Evolutionary conservation across 1,139 yeast species (phyloP).

Genomic region (Pneumocystis oryctolagi): DNA sequence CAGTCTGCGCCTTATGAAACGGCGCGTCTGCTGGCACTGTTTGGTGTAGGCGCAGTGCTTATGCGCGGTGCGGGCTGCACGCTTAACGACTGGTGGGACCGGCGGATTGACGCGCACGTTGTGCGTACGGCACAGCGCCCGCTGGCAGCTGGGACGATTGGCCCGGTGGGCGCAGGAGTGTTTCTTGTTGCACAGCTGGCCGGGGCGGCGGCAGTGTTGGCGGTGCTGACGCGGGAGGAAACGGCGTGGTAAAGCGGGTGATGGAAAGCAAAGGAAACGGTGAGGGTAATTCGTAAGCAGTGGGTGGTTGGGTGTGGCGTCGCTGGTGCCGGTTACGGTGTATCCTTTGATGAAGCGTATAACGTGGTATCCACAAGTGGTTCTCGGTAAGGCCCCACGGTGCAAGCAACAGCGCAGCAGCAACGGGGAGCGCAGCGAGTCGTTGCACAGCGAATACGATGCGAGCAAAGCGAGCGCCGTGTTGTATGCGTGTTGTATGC

Average conservation of each 20-base stretch:
- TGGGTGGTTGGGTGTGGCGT: slow-evolving; percentile 63
- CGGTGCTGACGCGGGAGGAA: too few species aligned
- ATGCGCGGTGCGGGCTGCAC: slow-evolving; percentile 99
- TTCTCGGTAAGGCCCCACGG: slow-evolving; percentile 26
- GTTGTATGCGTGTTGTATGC: too few species aligned
- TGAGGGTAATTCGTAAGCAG: not conserved
- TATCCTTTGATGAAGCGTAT: slow-evolving; percentile 89
- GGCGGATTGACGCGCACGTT: slow-evolving; percentile 69
- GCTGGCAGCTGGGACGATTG: slow-evolving; percentile 70
- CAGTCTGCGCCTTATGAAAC: slow-evolving; percentile 56
- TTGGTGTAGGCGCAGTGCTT: slow-evolving; percentile 68
- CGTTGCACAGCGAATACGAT: too few species aligned
- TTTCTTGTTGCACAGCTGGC: slow-evolving; percentile 63
- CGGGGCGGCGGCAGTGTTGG: slow-evolving; percentile 38
- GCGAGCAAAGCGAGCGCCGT: too few species aligned
- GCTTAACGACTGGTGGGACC: slow-evolving; percentile 75
- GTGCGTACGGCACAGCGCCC: slow-evolving; percentile 83
- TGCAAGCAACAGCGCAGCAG: not conserved
- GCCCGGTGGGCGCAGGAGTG: slow-evolving; percentile 53
- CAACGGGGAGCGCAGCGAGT: too few species aligned
- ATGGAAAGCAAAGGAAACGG: too few species aligned
- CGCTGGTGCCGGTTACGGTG: slow-evolving; percentile 64
- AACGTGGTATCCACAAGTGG: slow-evolving; percentile 86
- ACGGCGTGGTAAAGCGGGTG: too few species aligned
- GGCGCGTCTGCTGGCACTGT: slow-evolving; percentile 34